These are phyloP conservation scores for Chenopodium formosanum DNA, from an alignment of 148 eudicot species.

Conservation along the genomic window DNA sequence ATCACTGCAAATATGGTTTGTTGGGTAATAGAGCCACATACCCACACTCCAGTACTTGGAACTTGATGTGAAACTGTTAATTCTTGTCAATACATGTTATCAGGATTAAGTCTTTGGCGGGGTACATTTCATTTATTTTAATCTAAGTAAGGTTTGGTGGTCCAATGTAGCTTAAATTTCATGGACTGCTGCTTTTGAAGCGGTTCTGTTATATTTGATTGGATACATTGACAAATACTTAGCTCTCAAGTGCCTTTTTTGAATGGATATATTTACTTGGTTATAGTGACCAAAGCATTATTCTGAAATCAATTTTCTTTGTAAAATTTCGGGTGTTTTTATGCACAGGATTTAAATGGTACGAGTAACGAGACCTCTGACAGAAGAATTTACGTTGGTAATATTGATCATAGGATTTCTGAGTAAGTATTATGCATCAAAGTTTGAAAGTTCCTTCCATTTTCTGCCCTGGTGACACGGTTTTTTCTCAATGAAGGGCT, in stretches of 20 bases:
- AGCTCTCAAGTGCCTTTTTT: not conserved
- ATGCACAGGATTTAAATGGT: constrained; percentile 46
- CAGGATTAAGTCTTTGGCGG: not conserved
- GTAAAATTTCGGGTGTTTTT: not conserved
- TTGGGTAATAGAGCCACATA: not conserved
- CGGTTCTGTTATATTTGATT: not conserved
- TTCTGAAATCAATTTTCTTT: not conserved
- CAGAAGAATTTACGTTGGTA: constrained; percentile 74
- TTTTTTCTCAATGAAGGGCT: constrained; percentile 44
- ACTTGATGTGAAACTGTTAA: not conserved
- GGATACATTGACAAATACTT: not conserved
- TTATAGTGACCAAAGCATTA: not conserved
- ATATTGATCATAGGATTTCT: constrained; percentile 85
- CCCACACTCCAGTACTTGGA: not conserved
- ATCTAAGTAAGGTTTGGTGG: not conserved
- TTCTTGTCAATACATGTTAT: not conserved
- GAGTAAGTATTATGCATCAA: constrained; percentile 46
- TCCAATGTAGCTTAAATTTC: not conserved
- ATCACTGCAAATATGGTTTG: not conserved
- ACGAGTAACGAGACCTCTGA: constrained; percentile 53
- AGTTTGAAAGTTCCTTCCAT: not conserved
- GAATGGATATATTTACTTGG: not conserved
- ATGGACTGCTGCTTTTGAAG: not conserved
- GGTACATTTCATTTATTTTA: not conserved
- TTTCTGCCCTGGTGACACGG: constrained; percentile 6